Base-by-base conservation (phyloP, 2,329 filamentous ascomycete species). In the Fusarium buharicum region DNA sequence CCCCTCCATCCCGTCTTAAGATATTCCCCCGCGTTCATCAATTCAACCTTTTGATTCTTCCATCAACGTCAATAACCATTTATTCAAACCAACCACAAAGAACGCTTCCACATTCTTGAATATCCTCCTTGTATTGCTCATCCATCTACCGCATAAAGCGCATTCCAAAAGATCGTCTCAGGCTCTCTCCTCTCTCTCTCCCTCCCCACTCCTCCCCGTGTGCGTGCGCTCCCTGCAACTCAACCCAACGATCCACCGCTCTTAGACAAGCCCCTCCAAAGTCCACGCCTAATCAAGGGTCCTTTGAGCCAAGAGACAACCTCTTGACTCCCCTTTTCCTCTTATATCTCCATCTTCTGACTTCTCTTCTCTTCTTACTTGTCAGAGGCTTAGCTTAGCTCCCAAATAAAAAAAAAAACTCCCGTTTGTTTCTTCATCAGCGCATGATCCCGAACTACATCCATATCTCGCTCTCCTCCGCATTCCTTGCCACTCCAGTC, bases 241-340 rank as follows among this genome's bases (percentile, higher is more conserved):
- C 68, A 59, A 71, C 69, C 69, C 67, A 71, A 71, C 65, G 68
- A 52, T 69, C 69, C 69, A 70, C 68, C 66, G 64, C 68, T 60
- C 62, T 66, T 66, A 68, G 56, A 69, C 64, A 68, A 63, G 52
- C 68, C 68, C 68, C 62, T 64, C 66, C 62, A 59, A 50, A 50
- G 47, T 50, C 62, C 53, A 65, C 47, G 63, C 63, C 65, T 52
- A 69, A 70, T 59, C 64, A 68, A 69, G 62, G 59, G 49, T 54
- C 54, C 55, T 58, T 44, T 50, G 44, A 55, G 61, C 49, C 55
- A 57, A 62, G 61, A 66, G 60, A 62, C 55, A 55, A 34, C 31
- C 33, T 44, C 50, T 59, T 28, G 40, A 44, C 31, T 41, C 28
- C 31, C 18, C 50, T 18, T 41, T 37, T 36, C 64, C 55, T 54